phyloP scores from a whole-genome alignment of 2,329 filamentous ascomycete species.

The Colletotrichum sp. region DNA sequence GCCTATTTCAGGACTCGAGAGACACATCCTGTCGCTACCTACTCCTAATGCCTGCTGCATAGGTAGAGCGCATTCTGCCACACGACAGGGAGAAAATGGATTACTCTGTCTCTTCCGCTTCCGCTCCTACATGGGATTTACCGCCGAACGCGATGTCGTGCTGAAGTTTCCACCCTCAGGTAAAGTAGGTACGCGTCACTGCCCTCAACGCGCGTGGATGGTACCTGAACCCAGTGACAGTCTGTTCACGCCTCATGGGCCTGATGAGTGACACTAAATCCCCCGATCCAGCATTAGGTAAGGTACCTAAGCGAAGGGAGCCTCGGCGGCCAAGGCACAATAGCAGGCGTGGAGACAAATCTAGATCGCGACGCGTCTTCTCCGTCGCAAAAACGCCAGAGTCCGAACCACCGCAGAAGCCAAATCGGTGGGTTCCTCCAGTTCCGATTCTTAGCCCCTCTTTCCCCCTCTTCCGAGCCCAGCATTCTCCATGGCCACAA shows the following conservation, averaged over 20 bases:
- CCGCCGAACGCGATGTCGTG: not conserved
- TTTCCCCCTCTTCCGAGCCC: not conserved
- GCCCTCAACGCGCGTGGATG: not conserved
- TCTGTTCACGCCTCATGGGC: not conserved
- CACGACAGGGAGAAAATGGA: not conserved
- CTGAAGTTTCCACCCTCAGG: not conserved
- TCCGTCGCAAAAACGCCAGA: not conserved
- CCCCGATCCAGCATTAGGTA: not conserved
- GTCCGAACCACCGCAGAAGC: not conserved
- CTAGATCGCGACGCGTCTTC: not conserved
- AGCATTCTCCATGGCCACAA: not conserved
- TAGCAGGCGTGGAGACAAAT: not conserved
- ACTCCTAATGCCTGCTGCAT: not conserved
- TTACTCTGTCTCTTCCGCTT: not conserved
- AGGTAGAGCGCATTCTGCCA: not conserved
- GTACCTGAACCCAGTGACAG: not conserved
- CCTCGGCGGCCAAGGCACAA: not conserved
- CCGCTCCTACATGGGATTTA: not conserved
- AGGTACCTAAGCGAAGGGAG: not conserved
- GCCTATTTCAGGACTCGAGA: not conserved
- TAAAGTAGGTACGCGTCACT: not conserved
- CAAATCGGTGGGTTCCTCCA: not conserved
- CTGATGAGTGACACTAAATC: not conserved
- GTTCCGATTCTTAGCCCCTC: not conserved
- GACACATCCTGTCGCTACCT: not conserved